Conservation (phyloP, 2,329 filamentous ascomycete genomes). For the Paradendryphiella salina region DNA sequence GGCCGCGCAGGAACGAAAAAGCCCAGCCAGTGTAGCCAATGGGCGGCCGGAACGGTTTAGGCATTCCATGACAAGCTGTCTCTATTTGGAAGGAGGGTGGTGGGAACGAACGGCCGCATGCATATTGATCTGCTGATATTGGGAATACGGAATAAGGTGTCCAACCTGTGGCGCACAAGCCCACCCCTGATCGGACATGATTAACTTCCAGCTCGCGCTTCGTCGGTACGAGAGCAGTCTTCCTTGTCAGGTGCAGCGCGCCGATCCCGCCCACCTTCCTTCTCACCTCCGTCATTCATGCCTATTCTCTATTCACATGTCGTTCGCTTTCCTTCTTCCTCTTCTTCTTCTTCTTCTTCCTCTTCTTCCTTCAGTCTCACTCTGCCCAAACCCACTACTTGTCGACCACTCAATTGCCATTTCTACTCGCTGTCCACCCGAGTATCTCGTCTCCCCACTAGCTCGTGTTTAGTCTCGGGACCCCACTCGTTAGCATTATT, state of each 20-base stretch:
- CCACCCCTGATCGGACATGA: neutral
- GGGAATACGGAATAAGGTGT: conserved; percentile 6
- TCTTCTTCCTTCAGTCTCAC: neutral
- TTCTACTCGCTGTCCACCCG: conserved; percentile 2
- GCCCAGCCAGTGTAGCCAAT: too few relatives aligned
- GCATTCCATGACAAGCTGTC: neutral
- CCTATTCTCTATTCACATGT: conserved; percentile 2
- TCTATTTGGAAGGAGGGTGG: neutral
- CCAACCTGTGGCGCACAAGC: neutral
- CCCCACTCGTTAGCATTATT: conserved; percentile 6
- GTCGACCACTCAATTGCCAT: neutral
- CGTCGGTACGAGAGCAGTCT: neutral
- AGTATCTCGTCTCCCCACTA: conserved; percentile 3
- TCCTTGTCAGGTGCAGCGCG: conserved; percentile 5
- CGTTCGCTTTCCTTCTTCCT: conserved; percentile 5
- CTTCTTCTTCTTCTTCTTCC: neutral
- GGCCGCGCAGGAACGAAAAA: too few relatives aligned
- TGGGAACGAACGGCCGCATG: neutral
- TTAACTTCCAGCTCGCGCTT: neutral
- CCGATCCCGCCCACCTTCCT: conserved; percentile 13
- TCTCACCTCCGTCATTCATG: conserved; percentile 7
- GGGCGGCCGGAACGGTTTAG: too few relatives aligned
- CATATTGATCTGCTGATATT: conserved; percentile 11
- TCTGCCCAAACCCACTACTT: neutral
- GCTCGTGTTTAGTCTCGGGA: conserved; percentile 4